A percentile compares a stretch with the other conserved stretches of the same genome.
Conservation (phyloP, 495 filamentous ascomycete genomes). For the Diplogelasinospora grovesii region DNA sequence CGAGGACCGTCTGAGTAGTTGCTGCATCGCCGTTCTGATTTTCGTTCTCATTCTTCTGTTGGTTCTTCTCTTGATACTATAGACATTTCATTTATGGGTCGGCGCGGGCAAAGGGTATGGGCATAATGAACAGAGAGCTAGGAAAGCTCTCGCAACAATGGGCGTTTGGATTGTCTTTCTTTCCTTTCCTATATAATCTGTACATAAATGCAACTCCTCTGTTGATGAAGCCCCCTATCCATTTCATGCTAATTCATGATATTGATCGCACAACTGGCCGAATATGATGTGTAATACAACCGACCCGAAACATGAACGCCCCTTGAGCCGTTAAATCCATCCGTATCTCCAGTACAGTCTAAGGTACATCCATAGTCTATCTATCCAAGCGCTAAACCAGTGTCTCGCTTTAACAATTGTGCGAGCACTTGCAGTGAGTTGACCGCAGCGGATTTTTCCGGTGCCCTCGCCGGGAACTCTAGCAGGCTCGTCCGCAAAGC, state of each 20-base stretch:
- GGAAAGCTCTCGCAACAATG: background rate
- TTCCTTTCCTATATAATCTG: background rate
- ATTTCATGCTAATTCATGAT: too few relatives aligned
- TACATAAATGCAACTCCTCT: slow-evolving; percentile 1
- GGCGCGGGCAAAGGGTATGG: background rate
- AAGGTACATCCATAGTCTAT: background rate
- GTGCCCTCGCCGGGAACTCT: slow-evolving; percentile 55
- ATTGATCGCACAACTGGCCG: too few relatives aligned
- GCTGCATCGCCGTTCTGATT: slow-evolving; percentile 83
- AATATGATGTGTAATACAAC: too few relatives aligned
- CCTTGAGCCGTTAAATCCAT: too few relatives aligned
- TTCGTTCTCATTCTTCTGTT: slow-evolving; percentile 78
- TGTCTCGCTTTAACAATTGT: slow-evolving; percentile 52
- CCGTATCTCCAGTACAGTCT: too few relatives aligned
- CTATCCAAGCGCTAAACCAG: slow-evolving; percentile 43
- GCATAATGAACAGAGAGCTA: background rate
- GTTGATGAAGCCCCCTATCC: too few relatives aligned
- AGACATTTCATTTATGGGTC: slow-evolving; percentile 8
- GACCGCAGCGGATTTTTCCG: slow-evolving; percentile 46
- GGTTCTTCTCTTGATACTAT: slow-evolving; percentile 57
- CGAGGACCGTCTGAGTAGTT: slow-evolving; percentile 86
- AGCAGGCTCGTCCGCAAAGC: slow-evolving; percentile 59
- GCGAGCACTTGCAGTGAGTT: slow-evolving; percentile 53
- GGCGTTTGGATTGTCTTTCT: slow-evolving; percentile 4
- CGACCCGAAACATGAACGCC: too few relatives aligned